Conservation (phyloP, 176 grass and related monocot species). For the Bothriochloa decipiens region DNA sequence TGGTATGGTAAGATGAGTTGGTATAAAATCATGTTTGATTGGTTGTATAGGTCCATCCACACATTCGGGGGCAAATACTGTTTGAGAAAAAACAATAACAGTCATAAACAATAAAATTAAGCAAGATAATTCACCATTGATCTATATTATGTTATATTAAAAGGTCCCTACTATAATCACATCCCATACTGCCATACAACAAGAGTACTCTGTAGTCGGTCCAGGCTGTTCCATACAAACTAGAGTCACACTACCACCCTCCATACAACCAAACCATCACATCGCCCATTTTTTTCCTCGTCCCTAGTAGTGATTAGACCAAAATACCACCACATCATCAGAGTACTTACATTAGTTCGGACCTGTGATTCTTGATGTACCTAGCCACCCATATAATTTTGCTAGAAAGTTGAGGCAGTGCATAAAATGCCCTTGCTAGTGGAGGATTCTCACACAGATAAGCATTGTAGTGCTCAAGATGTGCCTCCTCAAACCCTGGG, state of each 20-base stretch:
- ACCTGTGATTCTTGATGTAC: neutral
- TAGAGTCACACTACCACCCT: neutral
- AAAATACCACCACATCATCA: neutral
- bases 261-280: neutral
- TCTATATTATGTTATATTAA: neutral
- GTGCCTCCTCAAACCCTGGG: neutral
- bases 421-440: neutral
- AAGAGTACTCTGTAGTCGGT: neutral
- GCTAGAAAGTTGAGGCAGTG: neutral
- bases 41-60: neutral
- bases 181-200: neutral
- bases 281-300: neutral
- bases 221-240: neutral
- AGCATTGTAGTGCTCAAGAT: constrained; percentile 18
- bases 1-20: neutral
- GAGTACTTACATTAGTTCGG: neutral
- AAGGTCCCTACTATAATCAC: neutral
- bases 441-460: constrained; percentile 13
- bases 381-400: neutral
- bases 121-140: neutral
- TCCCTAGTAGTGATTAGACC: neutral
- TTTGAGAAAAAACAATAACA: neutral
- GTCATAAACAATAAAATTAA: neutral
- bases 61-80: neutral
- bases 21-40: neutral